Conservation (phyloP, 441 rosid genomes). For the Gossypium lobatum region DNA sequence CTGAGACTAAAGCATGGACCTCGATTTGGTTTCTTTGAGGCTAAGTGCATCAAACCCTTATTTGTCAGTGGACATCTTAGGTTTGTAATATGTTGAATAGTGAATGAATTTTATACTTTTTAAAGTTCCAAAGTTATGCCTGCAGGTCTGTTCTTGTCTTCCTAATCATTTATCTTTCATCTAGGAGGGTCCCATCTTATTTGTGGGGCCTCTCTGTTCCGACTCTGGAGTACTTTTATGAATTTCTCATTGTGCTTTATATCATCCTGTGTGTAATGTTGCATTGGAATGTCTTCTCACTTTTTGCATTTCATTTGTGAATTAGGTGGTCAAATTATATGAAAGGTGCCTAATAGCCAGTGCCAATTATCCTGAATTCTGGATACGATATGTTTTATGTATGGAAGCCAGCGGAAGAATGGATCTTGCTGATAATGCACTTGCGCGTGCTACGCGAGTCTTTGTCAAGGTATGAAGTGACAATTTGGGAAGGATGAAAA, state of each 20-base stretch:
- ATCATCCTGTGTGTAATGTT: constrained; percentile 18
- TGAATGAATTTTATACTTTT: constrained; percentile 38
- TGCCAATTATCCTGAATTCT: constrained; percentile 87
- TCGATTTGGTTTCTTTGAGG: constrained; percentile 87
- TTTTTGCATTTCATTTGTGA: constrained; percentile 14
- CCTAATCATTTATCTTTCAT: constrained; percentile 88
- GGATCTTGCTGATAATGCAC: constrained; percentile 89
- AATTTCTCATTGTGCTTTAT: constrained; percentile 61
- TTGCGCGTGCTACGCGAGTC: constrained; percentile 84
- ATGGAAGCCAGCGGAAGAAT: constrained; percentile 71
- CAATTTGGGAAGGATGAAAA: not conserved
- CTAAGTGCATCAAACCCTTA: constrained; percentile 86
- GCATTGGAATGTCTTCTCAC: constrained; percentile 18
- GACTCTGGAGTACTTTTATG: constrained; percentile 75
- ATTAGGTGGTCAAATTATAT: constrained; percentile 80
- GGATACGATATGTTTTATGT: constrained; percentile 80
- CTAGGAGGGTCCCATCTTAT: constrained; percentile 74
- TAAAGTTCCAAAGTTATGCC: constrained; percentile 78
- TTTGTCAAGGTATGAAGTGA: constrained; percentile 76
- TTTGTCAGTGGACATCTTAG: constrained; percentile 73
- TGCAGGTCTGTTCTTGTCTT: constrained; percentile 94
- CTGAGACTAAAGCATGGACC: constrained; percentile 92
- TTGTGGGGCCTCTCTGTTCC: constrained; percentile 89
- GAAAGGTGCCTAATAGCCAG: constrained; percentile 96
- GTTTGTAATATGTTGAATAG: constrained; percentile 46